Percentiles rank a stretch among this genome's conserved stretches.
These are phyloP conservation scores for Stephania yunnanensis DNA, from an alignment of 164 flowering plant species.

Conservation along the genomic window DNA sequence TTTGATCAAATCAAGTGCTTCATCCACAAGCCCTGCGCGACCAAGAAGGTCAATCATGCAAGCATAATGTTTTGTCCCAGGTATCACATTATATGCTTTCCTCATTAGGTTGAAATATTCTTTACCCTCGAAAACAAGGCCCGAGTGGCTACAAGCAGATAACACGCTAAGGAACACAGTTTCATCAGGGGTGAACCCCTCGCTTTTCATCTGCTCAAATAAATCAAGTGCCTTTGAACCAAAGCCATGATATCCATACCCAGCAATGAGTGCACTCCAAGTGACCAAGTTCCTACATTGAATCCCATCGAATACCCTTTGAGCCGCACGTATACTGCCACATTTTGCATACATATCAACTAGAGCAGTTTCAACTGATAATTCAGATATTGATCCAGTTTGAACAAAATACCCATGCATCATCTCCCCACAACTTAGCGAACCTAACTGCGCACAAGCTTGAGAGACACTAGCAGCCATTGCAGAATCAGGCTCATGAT, in stretches of 20 bases:
- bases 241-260: slow-evolving; percentile 22
- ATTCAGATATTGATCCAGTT: slow-evolving; percentile 9
- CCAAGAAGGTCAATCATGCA: slow-evolving; percentile 31
- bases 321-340: slow-evolving; percentile 29
- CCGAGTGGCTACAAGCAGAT: slow-evolving; percentile 28
- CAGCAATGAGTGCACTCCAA: slow-evolving; percentile 26
- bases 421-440: slow-evolving; percentile 18
- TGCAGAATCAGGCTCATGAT: slow-evolving; percentile 17
- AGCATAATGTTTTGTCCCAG: slow-evolving; percentile 22
- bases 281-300: slow-evolving; percentile 9
- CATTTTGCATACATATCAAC: slow-evolving; percentile 88
- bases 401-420: slow-evolving; percentile 18
- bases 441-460: slow-evolving; percentile 25
- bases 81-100: slow-evolving; percentile 2
- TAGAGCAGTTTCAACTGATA: slow-evolving; percentile 32
- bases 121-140: slow-evolving; percentile 22
- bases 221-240: slow-evolving; percentile 21
- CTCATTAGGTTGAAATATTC: slow-evolving; percentile 17
- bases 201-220: slow-evolving; percentile 20
- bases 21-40: slow-evolving; percentile 23
- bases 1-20: slow-evolving; percentile 18
- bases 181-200: slow-evolving; percentile 22
- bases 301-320: slow-evolving; percentile 14
- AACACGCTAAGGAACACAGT: slow-evolving; percentile 19
- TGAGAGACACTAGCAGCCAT: slow-evolving; percentile 16